Conservation (phyloP, 352 stramenopile genomes). For the Globisporangium cystogenes region DNA sequence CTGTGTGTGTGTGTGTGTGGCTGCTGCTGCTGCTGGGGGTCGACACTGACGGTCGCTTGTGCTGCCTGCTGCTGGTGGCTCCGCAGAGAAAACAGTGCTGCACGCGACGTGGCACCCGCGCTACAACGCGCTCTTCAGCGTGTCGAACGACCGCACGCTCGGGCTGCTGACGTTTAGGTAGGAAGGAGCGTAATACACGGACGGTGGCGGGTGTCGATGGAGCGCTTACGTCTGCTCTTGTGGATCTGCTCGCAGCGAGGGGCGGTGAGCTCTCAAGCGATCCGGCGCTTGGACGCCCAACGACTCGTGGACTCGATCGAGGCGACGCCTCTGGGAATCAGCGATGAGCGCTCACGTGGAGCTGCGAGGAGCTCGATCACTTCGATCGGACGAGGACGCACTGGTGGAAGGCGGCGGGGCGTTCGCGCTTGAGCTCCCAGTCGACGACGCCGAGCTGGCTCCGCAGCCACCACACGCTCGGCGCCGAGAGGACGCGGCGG, state of each 20-base stretch:
- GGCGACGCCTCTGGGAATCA: no score
- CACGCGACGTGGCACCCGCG: slow-evolving; percentile 82
- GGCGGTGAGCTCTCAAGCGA: no score
- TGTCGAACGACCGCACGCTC: slow-evolving; percentile 78
- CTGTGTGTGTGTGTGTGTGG: background rate
- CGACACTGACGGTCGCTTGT: no score
- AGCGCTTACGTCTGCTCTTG: no score
- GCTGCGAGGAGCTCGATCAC: background rate
- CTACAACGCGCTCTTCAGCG: slow-evolving; percentile 82
- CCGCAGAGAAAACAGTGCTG: slow-evolving; percentile 73
- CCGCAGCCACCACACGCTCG: background rate
- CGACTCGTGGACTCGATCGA: no score
- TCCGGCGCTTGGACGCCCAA: no score
- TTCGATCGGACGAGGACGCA: background rate
- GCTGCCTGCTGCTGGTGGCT: slow-evolving; percentile 8
- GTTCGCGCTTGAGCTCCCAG: slow-evolving; percentile 3
- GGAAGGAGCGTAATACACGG: background rate
- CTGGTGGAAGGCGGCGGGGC: background rate
- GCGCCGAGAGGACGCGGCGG: background rate
- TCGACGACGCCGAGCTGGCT: background rate
- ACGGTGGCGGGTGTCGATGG: no score
- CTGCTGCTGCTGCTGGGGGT: slow-evolving; percentile 14
- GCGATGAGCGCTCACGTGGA: background rate
- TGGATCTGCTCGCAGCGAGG: no score
- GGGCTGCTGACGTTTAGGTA: slow-evolving; percentile 74